Conservation (phyloP, 2,329 filamentous ascomycete genomes). For the Alternaria conjuncta region DNA sequence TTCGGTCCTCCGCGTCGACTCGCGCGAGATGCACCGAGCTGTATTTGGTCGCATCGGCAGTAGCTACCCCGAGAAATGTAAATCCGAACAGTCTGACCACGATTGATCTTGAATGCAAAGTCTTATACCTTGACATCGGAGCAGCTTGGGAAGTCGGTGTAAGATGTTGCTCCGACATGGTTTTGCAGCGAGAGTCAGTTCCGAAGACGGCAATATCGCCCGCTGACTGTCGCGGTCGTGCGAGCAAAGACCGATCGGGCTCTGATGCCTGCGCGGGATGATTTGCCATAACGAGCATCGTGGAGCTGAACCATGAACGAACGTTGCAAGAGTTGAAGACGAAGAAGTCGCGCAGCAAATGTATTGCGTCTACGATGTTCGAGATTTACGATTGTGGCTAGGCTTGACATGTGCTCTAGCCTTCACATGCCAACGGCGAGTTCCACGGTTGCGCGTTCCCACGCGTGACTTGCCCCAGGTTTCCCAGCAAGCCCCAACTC, state of each 20-base stretch:
- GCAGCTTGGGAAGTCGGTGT: background rate
- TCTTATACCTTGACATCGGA: background rate
- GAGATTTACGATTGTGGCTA: background rate
- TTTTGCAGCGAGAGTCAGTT: background rate
- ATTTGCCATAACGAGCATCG: slow-evolving; percentile 26
- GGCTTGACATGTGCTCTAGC: slow-evolving; percentile 8
- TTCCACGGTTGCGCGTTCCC: background rate
- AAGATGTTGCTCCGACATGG: background rate
- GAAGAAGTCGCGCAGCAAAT: background rate
- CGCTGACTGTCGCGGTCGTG: slow-evolving; percentile 19
- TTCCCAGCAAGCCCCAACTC: slow-evolving; percentile 13
- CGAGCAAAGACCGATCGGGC: slow-evolving; percentile 36
- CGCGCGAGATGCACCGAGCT: slow-evolving; percentile 16
- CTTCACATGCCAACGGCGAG: slow-evolving; percentile 32
- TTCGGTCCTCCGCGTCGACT: background rate
- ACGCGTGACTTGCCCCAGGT: slow-evolving; percentile 31
- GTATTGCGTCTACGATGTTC: slow-evolving; percentile 1
- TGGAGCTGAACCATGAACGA: background rate
- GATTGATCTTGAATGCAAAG: background rate
- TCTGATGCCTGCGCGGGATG: slow-evolving; percentile 25
- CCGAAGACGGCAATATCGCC: slow-evolving; percentile 28
- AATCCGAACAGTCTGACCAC: background rate
- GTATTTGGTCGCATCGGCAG: slow-evolving; percentile 10
- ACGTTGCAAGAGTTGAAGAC: background rate
- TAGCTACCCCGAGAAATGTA: background rate